Base-by-base conservation (phyloP, 352 stramenopile genomes). In the Thalassiosira mediterranea region DNA sequence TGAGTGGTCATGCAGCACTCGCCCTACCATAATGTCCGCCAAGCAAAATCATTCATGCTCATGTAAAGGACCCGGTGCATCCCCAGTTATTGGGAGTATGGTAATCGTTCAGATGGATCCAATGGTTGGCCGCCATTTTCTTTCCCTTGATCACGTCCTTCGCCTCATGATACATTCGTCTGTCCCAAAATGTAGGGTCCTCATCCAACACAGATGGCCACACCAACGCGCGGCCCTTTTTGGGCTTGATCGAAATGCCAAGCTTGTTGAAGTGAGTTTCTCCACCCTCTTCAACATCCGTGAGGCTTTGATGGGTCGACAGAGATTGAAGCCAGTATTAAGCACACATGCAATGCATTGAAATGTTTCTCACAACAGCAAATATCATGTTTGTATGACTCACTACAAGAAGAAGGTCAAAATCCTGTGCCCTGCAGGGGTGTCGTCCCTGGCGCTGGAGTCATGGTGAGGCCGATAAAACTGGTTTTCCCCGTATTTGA, bases 321-420 rank as follows among this genome's bases (percentile, higher is more conserved):
- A n/a, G n/a, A n/a, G n/a, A n/a, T n/a, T n/a, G n/a, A n/a, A n/a
- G n/a, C n/a, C n/a, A n/a, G n/a, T n/a, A n/a, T n/a, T n/a, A n/a
- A n/a, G n/a, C n/a, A n/a, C n/a, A n/a, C n/a, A n/a, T n/a, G n/a
- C 37, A 94, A 44, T 66, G 75, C 72, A 65, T 87, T 83, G 72
- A 94, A 94, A 29, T 81, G 69, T 15, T 86, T 93, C 75, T 92
- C 87, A 28, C 90, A 88, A 29, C 88, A 89, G 86, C 13, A 90
- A 60, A 49, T 86, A 89, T 29, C 88, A 90, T 17, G 83, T 90
- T 26, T 85, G 65, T 46, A 90, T 87, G 7, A 79, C 34, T 34
- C 79, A 79, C n/a, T 95, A 95, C 15, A 96, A 62, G 59, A 94
- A 94, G 0, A 94, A 63, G 8, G 91, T 95, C 25, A 90, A 42